Percentiles rank a stretch among this genome's conserved stretches.
phyloP scores from a whole-genome alignment of 2,329 filamentous ascomycete genomes.

The Cladophialophora bantiana region DNA sequence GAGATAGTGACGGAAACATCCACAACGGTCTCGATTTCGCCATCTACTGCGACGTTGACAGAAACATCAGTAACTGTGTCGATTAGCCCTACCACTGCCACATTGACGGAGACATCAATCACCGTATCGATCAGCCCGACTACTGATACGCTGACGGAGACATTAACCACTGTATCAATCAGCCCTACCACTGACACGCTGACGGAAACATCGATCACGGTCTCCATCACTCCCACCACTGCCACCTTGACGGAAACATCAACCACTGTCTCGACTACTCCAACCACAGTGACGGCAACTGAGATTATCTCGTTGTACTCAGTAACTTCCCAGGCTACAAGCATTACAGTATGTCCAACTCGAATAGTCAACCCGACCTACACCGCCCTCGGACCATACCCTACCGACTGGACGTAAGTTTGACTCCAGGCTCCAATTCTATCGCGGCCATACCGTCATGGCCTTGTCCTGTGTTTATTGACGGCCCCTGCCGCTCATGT shows the following conservation, averaged over 20 bases:
- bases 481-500: background rate
- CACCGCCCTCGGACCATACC: slow-evolving; percentile 41
- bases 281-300: slow-evolving; percentile 21
- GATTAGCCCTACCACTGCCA: slow-evolving; percentile 17
- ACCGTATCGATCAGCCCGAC: slow-evolving; percentile 14
- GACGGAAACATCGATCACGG: slow-evolving; percentile 1
- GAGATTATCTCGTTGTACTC: slow-evolving; percentile 26
- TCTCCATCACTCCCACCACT: slow-evolving; percentile 17
- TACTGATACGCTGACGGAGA: slow-evolving; percentile 6
- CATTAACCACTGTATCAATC: background rate
- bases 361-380: slow-evolving; percentile 44
- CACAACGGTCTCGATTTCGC: slow-evolving; percentile 17
- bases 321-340: slow-evolving; percentile 28
- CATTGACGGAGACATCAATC: slow-evolving; percentile 30
- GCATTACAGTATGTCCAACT: slow-evolving; percentile 42
- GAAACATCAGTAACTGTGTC: background rate
- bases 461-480: no score
- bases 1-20: slow-evolving; percentile 31
- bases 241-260: slow-evolving; percentile 12
- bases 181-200: slow-evolving; percentile 19
- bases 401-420: slow-evolving; percentile 42
- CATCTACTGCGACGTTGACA: slow-evolving; percentile 10
- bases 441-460: background rate
- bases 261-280: background rate
- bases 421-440: background rate